Conservation (phyloP, 2,329 filamentous ascomycete genomes). For the Penicillium polonicum region DNA sequence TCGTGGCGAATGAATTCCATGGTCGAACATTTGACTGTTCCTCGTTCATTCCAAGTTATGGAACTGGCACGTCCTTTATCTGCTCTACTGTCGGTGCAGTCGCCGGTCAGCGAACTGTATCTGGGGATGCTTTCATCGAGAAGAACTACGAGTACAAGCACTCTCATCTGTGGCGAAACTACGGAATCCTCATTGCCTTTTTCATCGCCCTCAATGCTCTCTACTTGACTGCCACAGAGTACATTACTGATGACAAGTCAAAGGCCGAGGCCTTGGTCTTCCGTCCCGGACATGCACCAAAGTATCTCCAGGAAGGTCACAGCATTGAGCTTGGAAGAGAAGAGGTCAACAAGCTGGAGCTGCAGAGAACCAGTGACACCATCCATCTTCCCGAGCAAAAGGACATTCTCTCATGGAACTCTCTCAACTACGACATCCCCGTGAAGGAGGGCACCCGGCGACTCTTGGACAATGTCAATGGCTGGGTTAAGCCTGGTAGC, state of each 20-base stretch:
- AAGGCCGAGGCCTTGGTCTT: slow-evolving; percentile 75
- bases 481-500: slow-evolving; percentile 54
- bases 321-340: slow-evolving; percentile 8
- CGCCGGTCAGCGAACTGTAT: slow-evolving; percentile 53
- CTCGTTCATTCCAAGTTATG: slow-evolving; percentile 20
- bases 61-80: slow-evolving; percentile 16
- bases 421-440: slow-evolving; percentile 70
- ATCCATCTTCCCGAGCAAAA: slow-evolving; percentile 17
- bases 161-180: slow-evolving; percentile 63
- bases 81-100: slow-evolving; percentile 47
- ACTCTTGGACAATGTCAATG: slow-evolving; percentile 48
- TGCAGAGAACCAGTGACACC: slow-evolving; percentile 12
- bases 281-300: slow-evolving; percentile 52
- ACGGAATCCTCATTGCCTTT: slow-evolving; percentile 66
- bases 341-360: slow-evolving; percentile 9
- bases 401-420: slow-evolving; percentile 44
- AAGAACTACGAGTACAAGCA: slow-evolving; percentile 57
- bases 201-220: slow-evolving; percentile 56
- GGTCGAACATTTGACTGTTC: slow-evolving; percentile 24
- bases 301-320: slow-evolving; percentile 14
- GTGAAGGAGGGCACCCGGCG: slow-evolving; percentile 26
- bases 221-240: slow-evolving; percentile 51
- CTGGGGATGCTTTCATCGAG: slow-evolving; percentile 58
- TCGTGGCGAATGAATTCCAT: slow-evolving; percentile 36
- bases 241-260: slow-evolving; percentile 61